These are phyloP conservation scores for Macrophomina pseudophaseolina DNA, from an alignment of 2,329 filamentous ascomycete genomes.

Conservation along the genomic window DNA sequence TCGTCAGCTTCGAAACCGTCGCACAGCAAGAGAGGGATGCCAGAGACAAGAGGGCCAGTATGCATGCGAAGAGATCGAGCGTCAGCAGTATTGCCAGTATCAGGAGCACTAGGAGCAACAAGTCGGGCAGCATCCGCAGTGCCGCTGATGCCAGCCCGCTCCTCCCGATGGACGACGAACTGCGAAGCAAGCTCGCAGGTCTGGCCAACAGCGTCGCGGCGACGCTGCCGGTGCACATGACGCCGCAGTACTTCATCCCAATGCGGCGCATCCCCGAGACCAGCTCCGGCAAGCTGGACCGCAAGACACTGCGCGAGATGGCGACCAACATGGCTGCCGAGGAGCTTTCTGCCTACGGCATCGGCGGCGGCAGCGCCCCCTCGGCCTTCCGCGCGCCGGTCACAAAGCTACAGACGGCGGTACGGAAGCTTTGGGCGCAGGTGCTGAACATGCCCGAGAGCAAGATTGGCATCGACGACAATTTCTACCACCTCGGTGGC, in stretches of 20 bases:
- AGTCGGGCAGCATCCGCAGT: background rate
- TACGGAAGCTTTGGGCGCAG: background rate
- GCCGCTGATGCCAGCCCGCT: background rate
- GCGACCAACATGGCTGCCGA: background rate
- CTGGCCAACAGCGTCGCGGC: background rate
- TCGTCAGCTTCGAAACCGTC: background rate
- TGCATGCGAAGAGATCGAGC: slow-evolving; percentile 33
- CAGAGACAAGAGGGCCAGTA: background rate
- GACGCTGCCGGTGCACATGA: background rate
- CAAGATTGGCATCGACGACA: background rate
- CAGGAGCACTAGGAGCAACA: slow-evolving; percentile 33
- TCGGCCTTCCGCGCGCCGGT: background rate
- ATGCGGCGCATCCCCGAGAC: background rate
- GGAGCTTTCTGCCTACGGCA: background rate
- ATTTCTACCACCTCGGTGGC: background rate
- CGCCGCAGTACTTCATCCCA: background rate
- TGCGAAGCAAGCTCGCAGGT: background rate
- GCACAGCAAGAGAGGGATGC: background rate
- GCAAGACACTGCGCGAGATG: background rate
- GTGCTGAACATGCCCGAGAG: background rate
- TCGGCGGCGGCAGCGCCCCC: background rate
- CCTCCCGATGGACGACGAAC: background rate
- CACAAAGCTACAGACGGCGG: background rate
- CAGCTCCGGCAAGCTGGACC: background rate
- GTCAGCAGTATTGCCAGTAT: slow-evolving; percentile 19